phyloP scores from a whole-genome alignment of 1,284 basidiomycete genomes.

The Rhodotorula sp. region DNA sequence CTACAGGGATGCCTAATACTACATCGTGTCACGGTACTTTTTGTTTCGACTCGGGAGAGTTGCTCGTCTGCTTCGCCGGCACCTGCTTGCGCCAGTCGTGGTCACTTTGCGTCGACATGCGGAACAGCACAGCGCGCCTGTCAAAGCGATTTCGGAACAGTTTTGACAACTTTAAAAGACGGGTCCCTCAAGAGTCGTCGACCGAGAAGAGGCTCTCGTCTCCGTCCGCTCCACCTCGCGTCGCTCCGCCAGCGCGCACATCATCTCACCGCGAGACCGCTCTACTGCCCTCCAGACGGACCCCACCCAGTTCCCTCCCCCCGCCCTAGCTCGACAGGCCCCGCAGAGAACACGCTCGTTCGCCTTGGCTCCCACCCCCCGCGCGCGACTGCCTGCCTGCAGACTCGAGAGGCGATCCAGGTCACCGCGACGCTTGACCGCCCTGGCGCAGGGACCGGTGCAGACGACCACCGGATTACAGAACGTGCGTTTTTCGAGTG shows the following conservation, averaged over 20 bases:
- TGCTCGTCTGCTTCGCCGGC: background rate
- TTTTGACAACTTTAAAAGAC: background rate
- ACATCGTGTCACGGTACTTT: no score
- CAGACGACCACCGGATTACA: background rate
- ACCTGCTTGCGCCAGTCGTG: no score
- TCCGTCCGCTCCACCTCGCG: background rate
- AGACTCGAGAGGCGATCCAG: background rate
- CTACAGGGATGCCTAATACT: no score
- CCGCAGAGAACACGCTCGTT: no score
- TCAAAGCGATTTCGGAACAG: background rate
- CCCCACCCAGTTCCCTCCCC: background rate
- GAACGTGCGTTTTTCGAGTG: no score
- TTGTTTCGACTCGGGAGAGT: no score
- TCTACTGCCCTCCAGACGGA: background rate
- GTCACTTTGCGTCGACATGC: no score
- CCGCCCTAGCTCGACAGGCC: background rate
- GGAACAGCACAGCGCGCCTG: background rate
- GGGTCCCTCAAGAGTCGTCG: no score
- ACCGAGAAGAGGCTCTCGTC: no score
- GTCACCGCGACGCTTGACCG: background rate
- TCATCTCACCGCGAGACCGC: no score
- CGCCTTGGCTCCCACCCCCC: no score
- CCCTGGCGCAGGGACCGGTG: background rate
- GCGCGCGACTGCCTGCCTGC: no score
- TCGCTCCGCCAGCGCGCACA: background rate